Evolutionary conservation across 2,329 filamentous ascomycete species (phyloP).

Genomic region (Botryotinia convoluta): DNA sequence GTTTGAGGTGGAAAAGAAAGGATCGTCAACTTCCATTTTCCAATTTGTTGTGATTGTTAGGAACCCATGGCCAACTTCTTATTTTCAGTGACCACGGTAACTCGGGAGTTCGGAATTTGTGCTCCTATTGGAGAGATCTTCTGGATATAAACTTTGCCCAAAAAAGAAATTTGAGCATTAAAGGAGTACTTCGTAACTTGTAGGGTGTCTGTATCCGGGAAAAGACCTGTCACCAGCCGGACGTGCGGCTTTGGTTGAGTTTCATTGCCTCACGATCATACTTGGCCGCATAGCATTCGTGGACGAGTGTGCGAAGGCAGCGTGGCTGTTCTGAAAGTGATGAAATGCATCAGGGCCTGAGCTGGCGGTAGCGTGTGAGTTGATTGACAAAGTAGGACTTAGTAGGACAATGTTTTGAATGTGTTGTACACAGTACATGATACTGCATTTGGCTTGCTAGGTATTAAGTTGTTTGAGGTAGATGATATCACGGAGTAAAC

Average conservation of each 20-base stretch:
- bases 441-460: conserved; percentile 16
- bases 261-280: conserved; percentile 17
- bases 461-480: conserved; percentile 21
- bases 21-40: conserved; percentile 1
- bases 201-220: conserved; percentile 12
- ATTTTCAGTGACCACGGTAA: background rate
- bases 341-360: conserved; percentile 20
- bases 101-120: background rate
- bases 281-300: conserved; percentile 22
- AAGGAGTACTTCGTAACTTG: background rate
- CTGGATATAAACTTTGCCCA: conserved; percentile 1
- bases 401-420: conserved; percentile 31
- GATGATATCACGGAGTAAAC: conserved; percentile 14
- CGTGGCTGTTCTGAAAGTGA: conserved; percentile 20
- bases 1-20: background rate
- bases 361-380: conserved; percentile 17
- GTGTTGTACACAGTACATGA: conserved; percentile 24
- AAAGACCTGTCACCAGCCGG: conserved; percentile 14
- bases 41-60: background rate
- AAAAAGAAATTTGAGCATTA: conserved; percentile 12
- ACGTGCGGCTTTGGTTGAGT: conserved; percentile 19
- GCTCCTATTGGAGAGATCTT: conserved; percentile 10
- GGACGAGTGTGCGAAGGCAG: conserved; percentile 22
- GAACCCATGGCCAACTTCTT: conserved; percentile 1
- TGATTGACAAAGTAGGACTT: conserved; percentile 22